Evolutionary conservation across 768 basidiomycete genomes (phyloP), one percentile per base, ranked within the genome.

Genomic region (Boletellus emodensis): DNA sequence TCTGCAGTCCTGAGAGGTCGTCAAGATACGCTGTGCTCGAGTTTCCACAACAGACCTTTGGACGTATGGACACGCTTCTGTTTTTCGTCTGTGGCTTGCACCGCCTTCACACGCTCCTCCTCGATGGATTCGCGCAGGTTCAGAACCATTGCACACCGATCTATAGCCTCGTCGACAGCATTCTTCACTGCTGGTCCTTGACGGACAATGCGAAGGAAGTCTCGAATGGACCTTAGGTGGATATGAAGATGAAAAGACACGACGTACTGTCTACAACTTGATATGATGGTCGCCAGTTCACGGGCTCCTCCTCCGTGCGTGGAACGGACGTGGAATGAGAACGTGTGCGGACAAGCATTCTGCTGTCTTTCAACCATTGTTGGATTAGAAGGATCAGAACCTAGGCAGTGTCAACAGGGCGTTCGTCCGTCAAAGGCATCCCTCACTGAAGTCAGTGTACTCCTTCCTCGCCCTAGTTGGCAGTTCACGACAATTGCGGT

Each of bases 401-500:
- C 86, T 90, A 52, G 15, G 33, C 18, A 18, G 11, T 24, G 43
- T 64, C 7, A 61, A 32, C 13, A 1, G 4, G 6, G 33, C 15
- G 17, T 45, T 49, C 37, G 30, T 18, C 6, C 28, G 40, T 38
- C 20, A 39, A 39, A 34, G 26, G 40, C 0, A 22, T 35, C 9
- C 63, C 84, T 55, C 48, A 89, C 90, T 15, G 94, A 89, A n/a
- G 92, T 85, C 43, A 93, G 70, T 0, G 94, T 95, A 53, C 92
- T 94, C 59, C 96, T 77, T 10, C 95, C 94, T 28, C 92, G 78
- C 4, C 93, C 95, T 13, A 99, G 80, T 62, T 99, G 96, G 60
- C 94, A 96, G 62, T 98, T 99, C 33, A 99, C 80, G 15, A 99
- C 85, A 50, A 98, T 87, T 1, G 88, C 88, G 0, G 87, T 86